Evolutionary conservation across 2,329 filamentous ascomycete species (phyloP).

Genomic region (Akanthomyces dipterigenus): DNA sequence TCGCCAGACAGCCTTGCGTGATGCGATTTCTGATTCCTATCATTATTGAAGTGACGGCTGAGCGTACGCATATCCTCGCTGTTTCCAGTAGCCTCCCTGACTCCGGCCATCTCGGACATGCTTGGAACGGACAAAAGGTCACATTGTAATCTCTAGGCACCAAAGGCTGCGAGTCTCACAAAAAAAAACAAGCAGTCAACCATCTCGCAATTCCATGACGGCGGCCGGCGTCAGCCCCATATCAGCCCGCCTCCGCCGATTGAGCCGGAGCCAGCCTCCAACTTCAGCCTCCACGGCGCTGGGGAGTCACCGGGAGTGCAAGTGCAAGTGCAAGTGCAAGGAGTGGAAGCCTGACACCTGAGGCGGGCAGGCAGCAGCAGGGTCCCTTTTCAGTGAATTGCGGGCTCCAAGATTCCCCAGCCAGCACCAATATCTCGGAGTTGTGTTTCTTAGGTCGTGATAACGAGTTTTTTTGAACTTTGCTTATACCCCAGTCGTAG

Average conservation of each 20-base stretch:
- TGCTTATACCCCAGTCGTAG: too few relatives aligned
- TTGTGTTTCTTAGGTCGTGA: too few relatives aligned
- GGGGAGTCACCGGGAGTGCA: too few relatives aligned
- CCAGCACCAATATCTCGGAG: too few relatives aligned
- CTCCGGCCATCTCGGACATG: neutral
- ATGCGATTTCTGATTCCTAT: too few relatives aligned
- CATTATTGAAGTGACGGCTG: neutral
- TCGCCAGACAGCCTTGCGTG: neutral
- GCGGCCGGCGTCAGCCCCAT: slow-evolving; percentile 7
- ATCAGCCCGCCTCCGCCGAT: slow-evolving; percentile 9
- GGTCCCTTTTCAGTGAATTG: too few relatives aligned
- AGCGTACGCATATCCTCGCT: neutral
- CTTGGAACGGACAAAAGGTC: neutral
- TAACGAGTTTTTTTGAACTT: too few relatives aligned
- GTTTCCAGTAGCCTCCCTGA: neutral
- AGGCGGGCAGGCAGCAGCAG: too few relatives aligned
- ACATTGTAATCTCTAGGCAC: neutral
- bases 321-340: too few relatives aligned
- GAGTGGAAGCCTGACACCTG: too few relatives aligned
- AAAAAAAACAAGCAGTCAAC: neutral
- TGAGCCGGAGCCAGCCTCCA: neutral
- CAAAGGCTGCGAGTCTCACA: neutral
- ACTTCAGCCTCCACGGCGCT: neutral
- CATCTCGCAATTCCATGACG: neutral
- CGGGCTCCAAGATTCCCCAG: too few relatives aligned